phyloP scores from a whole-genome alignment of 2,329 filamentous ascomycete genomes.

The Exserohilum rostratum region DNA sequence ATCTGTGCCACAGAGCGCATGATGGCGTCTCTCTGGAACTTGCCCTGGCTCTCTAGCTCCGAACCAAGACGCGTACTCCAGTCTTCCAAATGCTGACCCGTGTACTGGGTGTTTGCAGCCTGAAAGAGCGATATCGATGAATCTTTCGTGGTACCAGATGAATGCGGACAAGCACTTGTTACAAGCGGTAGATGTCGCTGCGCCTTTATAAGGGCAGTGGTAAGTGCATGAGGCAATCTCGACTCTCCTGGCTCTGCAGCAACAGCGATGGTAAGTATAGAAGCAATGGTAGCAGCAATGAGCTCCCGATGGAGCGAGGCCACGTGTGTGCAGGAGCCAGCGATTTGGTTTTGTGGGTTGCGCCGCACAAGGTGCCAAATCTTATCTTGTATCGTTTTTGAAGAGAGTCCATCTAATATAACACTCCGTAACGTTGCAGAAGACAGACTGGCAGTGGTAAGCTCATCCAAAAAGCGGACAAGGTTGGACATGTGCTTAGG shows the following conservation, averaged over 20 bases:
- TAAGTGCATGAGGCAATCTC: constrained; percentile 24
- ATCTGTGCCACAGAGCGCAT: constrained; percentile 58
- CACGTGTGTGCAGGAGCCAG: constrained; percentile 23
- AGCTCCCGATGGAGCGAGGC: constrained; percentile 22
- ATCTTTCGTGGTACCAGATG: background rate
- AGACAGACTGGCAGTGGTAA: constrained; percentile 18
- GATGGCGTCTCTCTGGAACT: constrained; percentile 55
- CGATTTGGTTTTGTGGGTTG: background rate
- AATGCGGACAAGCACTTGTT: constrained; percentile 27
- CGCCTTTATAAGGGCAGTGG: constrained; percentile 33
- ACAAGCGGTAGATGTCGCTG: constrained; percentile 28
- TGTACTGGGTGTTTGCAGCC: constrained; percentile 48
- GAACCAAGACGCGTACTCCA: constrained; percentile 58
- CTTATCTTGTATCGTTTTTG: constrained; percentile 27
- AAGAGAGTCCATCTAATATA: constrained; percentile 35
- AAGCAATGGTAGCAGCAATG: constrained; percentile 31
- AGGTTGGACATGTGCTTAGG: constrained; percentile 15
- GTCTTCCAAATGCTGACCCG: constrained; percentile 45
- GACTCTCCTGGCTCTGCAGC: constrained; percentile 20
- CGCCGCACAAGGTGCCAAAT: constrained; percentile 25
- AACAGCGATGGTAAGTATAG: constrained; percentile 36
- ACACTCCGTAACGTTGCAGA: constrained; percentile 24
- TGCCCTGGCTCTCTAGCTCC: constrained; percentile 49
- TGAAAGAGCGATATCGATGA: constrained; percentile 42
- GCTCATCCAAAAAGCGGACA: constrained; percentile 22